A percentile compares a stretch with the other conserved stretches of the same genome.
These are phyloP conservation scores for Russula foetens DNA, from an alignment of 768 basidiomycete genomes.

Conservation along the genomic window DNA sequence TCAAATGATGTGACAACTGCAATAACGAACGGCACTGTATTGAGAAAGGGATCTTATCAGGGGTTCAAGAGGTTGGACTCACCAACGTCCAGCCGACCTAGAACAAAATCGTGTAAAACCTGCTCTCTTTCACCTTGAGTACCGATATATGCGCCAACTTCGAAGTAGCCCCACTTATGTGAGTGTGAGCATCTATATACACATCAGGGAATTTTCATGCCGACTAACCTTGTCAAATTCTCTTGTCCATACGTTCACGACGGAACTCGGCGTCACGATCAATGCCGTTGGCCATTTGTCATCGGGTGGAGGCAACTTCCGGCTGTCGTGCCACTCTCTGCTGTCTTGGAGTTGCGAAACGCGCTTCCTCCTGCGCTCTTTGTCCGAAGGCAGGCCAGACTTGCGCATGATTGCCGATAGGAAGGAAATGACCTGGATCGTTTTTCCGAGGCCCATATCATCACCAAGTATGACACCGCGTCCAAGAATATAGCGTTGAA, in stretches of 20 bases:
- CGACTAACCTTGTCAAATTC: constrained; percentile 70
- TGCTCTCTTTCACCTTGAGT: constrained; percentile 41
- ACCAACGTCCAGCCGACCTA: constrained; percentile 84
- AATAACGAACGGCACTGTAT: not conserved
- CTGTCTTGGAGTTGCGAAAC: constrained; percentile 61
- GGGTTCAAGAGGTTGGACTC: constrained; percentile 25
- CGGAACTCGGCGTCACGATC: constrained; percentile 79
- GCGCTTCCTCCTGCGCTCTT: constrained; percentile 54
- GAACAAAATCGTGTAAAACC: constrained; percentile 61
- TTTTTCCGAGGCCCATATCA: constrained; percentile 97
- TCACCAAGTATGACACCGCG: constrained; percentile 85
- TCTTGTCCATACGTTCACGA: constrained; percentile 83
- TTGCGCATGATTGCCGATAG: constrained; percentile 91
- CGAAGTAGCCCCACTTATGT: constrained; percentile 88
- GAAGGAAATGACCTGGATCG: constrained; percentile 87
- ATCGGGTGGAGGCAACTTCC: constrained; percentile 56
- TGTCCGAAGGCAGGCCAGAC: constrained; percentile 53
- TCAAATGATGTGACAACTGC: constrained; percentile 81
- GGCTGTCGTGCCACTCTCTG: constrained; percentile 41
- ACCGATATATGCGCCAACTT: constrained; percentile 67
- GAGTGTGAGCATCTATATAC: not conserved
- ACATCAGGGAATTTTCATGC: not conserved
- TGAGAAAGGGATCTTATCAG: not conserved
- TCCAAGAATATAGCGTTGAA: constrained; percentile 53
- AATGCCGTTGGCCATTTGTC: constrained; percentile 79